These are phyloP conservation scores for Sarcocystis neurona DNA, from an alignment of 169 alveolate species.

Conservation along the genomic window DNA sequence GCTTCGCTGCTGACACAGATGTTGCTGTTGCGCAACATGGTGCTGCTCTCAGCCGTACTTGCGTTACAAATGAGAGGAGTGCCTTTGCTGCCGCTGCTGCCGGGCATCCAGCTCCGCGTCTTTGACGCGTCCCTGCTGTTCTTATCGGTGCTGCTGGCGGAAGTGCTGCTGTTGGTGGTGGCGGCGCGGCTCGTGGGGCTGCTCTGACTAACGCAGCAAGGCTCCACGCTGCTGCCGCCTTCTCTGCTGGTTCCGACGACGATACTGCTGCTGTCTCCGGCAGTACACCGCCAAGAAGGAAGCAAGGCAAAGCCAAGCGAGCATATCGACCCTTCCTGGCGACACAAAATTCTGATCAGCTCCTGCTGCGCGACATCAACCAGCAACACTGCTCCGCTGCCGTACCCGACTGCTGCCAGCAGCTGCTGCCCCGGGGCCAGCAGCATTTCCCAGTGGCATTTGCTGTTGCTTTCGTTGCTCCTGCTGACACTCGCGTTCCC, in stretches of 20 bases:
- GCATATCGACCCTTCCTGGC: background rate
- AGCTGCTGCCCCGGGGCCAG: no score
- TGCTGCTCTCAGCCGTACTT: no score
- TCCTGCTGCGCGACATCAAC: constrained; percentile 33
- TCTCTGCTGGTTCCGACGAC: background rate
- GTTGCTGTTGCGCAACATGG: no score
- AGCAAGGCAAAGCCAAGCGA: background rate
- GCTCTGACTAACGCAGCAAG: background rate
- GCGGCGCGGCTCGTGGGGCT: background rate
- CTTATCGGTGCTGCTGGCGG: constrained; percentile 1
- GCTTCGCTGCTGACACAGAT: no score
- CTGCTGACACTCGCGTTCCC: no score
- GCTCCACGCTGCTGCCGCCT: background rate
- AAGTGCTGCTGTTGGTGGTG: constrained; percentile 42
- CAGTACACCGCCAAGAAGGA: no score
- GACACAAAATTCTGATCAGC: constrained; percentile 2
- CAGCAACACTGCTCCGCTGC: constrained; percentile 29
- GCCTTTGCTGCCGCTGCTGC: no score
- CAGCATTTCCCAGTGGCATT: no score
- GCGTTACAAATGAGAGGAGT: no score
- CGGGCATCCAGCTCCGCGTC: constrained; percentile 10
- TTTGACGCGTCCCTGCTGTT: background rate
- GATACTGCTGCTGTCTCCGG: background rate
- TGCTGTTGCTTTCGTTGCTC: no score
- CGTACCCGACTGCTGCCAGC: constrained; percentile 46